Base-by-base conservation (phyloP, 2,329 filamentous ascomycete genomes). In the Purpureocillium takamizusanense region DNA sequence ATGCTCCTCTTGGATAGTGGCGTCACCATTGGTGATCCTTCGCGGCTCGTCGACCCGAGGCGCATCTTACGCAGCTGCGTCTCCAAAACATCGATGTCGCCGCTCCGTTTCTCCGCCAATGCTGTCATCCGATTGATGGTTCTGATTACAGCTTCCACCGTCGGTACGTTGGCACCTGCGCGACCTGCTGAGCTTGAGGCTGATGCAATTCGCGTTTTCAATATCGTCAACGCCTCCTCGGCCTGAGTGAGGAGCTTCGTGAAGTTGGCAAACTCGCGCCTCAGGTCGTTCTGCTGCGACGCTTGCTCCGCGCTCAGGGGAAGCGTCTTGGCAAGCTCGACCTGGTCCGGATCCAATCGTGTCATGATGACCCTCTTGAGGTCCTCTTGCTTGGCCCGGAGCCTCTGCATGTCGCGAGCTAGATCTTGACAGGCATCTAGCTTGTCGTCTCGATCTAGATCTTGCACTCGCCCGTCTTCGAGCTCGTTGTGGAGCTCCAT, bases 51-150 rank as follows among this genome's bases (percentile, higher is more conserved):
- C 7, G 67, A 59, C 8, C 61, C 59, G 10, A 86, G 61, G 7
- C 74, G 72, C 16, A 94, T 62, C 55, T 80, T 86, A 42, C 83
- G 80, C 65, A 98, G 78, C 56, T 95, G 86, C 35, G 81, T 77
- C 62, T 97, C 92, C 25, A 97, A 72, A 7, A 95, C 78, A 56
- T 95, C 87, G 37, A 98, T 80, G 51, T 97, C 90, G 41, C 83
- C 86, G 54, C 85, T 92, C 56, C 86, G 85, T 63, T 87, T 86
- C 67, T 97, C 86, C 0, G 85, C 85, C 82, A 95, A 90, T 42
- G 70, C 76, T 27, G 89, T 95, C 83, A 98, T 89, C 55, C 92
- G 95, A 41, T 72, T 70, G 47, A 98, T 94, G 1, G 92, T 98
- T 42, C 85, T 86, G 49, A 89, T 82, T 15, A 98, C 86, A 1